phyloP scores from a whole-genome alignment of 768 basidiomycete species.

The Floccularia luteovirens region DNA sequence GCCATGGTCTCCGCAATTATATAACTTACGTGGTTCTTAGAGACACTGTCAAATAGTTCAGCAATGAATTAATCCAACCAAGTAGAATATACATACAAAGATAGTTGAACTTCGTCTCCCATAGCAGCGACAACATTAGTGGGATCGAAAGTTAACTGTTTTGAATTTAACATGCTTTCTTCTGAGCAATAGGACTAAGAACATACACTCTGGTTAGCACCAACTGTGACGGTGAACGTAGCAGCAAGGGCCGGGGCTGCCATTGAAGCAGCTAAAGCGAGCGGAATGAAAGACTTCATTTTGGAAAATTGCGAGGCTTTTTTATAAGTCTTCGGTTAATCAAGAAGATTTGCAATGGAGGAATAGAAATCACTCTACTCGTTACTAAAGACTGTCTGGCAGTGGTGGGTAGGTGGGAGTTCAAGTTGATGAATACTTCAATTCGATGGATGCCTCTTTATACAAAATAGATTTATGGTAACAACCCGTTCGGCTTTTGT shows the following conservation, averaged over 20 bases:
- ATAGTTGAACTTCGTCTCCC: constrained; percentile 45
- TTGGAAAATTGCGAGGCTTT: no score
- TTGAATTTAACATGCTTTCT: neutral
- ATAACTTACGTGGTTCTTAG: constrained; percentile 8
- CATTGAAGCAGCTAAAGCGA: constrained; percentile 32
- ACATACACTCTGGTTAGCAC: constrained; percentile 26
- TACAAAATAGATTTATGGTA: no score
- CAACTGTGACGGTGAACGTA: constrained; percentile 30
- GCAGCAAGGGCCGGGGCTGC: constrained; percentile 30
- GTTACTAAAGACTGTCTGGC: constrained; percentile 27
- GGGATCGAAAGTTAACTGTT: constrained; percentile 30
- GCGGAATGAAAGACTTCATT: constrained; percentile 32
- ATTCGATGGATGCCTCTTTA: no score
- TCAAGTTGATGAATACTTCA: no score
- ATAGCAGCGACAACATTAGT: constrained; percentile 26
- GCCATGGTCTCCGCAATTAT: no score
- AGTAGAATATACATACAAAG: constrained; percentile 32
- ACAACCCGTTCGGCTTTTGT: no score
- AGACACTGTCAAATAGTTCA: neutral
- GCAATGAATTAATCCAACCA: neutral
- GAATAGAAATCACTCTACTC: constrained; percentile 28
- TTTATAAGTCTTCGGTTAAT: no score
- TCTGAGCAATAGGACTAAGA: neutral
- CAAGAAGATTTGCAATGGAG: constrained; percentile 12
- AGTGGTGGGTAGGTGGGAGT: no score